These are phyloP conservation scores for Parietaria judaica DNA, from an alignment of 306 rosid genomes.

Conservation along the genomic window DNA sequence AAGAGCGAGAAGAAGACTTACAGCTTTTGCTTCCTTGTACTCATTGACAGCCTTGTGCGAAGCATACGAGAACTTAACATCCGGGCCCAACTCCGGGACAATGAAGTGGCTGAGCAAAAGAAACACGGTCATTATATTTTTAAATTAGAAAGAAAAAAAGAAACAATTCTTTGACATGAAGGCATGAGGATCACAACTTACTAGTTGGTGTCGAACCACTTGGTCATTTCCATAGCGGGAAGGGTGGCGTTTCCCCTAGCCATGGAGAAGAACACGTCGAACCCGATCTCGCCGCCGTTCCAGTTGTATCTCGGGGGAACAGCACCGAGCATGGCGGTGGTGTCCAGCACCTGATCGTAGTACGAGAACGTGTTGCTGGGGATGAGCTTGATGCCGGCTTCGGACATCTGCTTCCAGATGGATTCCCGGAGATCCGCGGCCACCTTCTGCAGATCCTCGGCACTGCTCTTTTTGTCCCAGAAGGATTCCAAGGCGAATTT, in stretches of 20 bases:
- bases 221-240: slow-evolving; percentile 90
- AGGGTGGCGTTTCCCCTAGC: slow-evolving; percentile 72
- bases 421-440: slow-evolving; percentile 52
- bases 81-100: slow-evolving; percentile 84
- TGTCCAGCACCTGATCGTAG: slow-evolving; percentile 79
- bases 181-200: slow-evolving; percentile 30
- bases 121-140: neutral
- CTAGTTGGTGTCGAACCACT: slow-evolving; percentile 87
- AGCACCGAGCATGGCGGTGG: slow-evolving; percentile 83
- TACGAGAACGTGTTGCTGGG: slow-evolving; percentile 83
- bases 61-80: slow-evolving; percentile 65
- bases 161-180: neutral
- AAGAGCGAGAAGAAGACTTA: slow-evolving; percentile 27
- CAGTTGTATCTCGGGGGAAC: slow-evolving; percentile 75
- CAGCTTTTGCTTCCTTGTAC: slow-evolving; percentile 75
- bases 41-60: slow-evolving; percentile 81
- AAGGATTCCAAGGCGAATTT: slow-evolving; percentile 77
- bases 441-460: slow-evolving; percentile 51
- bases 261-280: slow-evolving; percentile 73
- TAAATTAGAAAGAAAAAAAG: neutral
- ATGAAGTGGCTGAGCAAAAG: slow-evolving; percentile 61
- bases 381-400: slow-evolving; percentile 55
- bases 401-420: slow-evolving; percentile 81
- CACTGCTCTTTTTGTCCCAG: slow-evolving; percentile 74
- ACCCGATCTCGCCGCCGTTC: slow-evolving; percentile 64